A percentile compares a stretch with the other conserved stretches of the same genome.
phyloP scores from a whole-genome alignment of 192 early-diverging fungal genomes.

The Jimgerdemannia lactiflua region DNA sequence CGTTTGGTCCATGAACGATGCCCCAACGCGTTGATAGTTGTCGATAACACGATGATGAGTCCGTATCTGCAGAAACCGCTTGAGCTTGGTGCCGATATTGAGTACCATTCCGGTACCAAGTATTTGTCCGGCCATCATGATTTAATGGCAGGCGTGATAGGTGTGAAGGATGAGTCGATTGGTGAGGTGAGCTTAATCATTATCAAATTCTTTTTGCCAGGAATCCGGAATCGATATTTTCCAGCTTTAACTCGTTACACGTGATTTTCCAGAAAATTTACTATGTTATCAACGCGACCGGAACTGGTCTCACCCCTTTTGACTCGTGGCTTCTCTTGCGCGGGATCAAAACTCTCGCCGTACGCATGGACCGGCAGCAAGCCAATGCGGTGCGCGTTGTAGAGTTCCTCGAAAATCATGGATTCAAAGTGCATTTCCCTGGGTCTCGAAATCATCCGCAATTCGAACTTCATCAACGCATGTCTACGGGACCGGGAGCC shows the following conservation, averaged over 20 bases:
- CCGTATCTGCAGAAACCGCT: conserved; percentile 90
- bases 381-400: conserved; percentile 77
- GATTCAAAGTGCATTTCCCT: conserved; percentile 88
- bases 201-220: background rate
- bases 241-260: background rate
- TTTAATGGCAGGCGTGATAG: conserved; percentile 97
- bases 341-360: conserved; percentile 91
- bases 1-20: conserved; percentile 67
- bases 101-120: conserved; percentile 97
- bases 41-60: conserved; percentile 99
- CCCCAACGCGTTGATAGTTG: conserved; percentile 83
- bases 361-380: conserved; percentile 97
- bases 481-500: conserved; percentile 86
- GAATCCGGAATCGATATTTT: background rate
- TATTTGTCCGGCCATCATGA: conserved; percentile 98
- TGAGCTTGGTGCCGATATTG: conserved; percentile 90
- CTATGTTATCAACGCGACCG: conserved; percentile 94
- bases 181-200: conserved; percentile 57
- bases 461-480: conserved; percentile 72
- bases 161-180: conserved; percentile 63
- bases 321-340: conserved; percentile 92
- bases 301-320: conserved; percentile 85
- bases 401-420: conserved; percentile 74
- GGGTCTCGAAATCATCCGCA: conserved; percentile 82
- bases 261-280: conserved; percentile 62